phyloP scores from a whole-genome alignment of 2,329 filamentous ascomycete genomes.

The Stagonosporopsis chrysanthemi region DNA sequence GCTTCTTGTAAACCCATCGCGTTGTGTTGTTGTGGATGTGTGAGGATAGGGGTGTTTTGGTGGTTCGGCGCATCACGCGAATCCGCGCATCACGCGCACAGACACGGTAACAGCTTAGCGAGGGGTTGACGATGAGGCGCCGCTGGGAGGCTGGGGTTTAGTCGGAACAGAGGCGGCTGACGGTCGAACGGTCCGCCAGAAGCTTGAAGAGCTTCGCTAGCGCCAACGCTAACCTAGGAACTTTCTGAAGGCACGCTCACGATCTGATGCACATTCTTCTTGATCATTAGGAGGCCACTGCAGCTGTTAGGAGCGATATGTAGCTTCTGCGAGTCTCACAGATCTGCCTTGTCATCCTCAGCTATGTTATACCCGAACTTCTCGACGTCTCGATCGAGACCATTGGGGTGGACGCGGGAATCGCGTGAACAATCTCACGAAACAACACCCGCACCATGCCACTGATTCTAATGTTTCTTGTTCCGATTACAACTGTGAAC shows the following conservation, averaged over 20 bases:
- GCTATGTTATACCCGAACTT: no score
- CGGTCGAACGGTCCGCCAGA: conserved; percentile 6
- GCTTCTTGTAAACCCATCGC: no score
- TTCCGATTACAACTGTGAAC: neutral
- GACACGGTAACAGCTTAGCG: neutral
- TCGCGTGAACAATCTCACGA: no score
- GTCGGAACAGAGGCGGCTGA: conserved; percentile 1
- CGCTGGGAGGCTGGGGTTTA: conserved; percentile 1
- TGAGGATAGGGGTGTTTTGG: no score
- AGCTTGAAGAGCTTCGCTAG: conserved; percentile 15
- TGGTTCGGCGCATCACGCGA: no score
- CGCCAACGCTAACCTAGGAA: neutral
- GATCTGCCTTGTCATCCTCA: no score
- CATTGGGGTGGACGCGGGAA: no score
- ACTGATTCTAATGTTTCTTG: neutral
- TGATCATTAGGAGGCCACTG: neutral
- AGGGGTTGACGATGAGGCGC: neutral
- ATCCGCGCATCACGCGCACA: no score
- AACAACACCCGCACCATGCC: no score
- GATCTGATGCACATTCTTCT: neutral
- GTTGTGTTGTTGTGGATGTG: no score
- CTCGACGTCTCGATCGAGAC: no score
- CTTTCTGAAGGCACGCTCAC: neutral
- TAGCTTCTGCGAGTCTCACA: neutral
- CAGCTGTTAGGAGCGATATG: neutral